Percentiles rank a stretch among this genome's conserved stretches.
Conservation (phyloP, 2,329 filamentous ascomycete species). For the Podosphaera aphanis region DNA sequence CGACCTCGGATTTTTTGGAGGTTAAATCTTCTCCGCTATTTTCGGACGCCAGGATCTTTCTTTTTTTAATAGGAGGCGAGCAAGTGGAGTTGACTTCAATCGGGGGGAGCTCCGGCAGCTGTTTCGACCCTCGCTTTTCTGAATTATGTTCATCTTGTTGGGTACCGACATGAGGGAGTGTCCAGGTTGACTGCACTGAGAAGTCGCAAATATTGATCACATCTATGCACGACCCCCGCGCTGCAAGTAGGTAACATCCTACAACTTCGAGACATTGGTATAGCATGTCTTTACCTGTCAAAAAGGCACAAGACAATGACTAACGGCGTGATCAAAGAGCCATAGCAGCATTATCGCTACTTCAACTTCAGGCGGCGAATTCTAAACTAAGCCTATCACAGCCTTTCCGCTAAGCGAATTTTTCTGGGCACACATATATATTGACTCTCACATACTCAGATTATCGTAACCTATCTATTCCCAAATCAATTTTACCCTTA, state of each 20-base stretch:
- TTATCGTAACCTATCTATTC: background rate
- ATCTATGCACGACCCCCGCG: slow-evolving; percentile 48
- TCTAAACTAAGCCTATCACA: background rate
- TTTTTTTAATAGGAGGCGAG: slow-evolving; percentile 14
- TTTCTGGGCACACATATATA: background rate
- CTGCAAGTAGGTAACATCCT: slow-evolving; percentile 42
- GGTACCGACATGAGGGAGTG: slow-evolving; percentile 6
- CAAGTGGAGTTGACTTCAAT: slow-evolving; percentile 3
- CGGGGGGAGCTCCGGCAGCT: background rate
- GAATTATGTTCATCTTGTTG: slow-evolving; percentile 1
- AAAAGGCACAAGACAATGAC: background rate
- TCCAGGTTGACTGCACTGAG: slow-evolving; percentile 26
- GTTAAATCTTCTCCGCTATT: background rate
- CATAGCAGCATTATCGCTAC: too few species aligned
- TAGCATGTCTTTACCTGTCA: slow-evolving; percentile 20
- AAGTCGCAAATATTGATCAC: slow-evolving; percentile 38
- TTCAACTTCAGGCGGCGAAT: too few species aligned
- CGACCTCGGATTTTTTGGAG: slow-evolving; percentile 5
- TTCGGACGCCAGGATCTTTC: slow-evolving; percentile 11
- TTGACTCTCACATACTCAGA: background rate
- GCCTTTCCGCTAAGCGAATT: background rate
- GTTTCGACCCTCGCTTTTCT: background rate
- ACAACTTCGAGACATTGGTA: slow-evolving; percentile 37
- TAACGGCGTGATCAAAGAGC: too few species aligned
- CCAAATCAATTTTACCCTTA: slow-evolving; percentile 42